Evolutionary conservation across 2,329 filamentous ascomycete species (phyloP), one percentile per base, ranked within the genome.

Genomic region (Macrophomina pseudophaseolina): DNA sequence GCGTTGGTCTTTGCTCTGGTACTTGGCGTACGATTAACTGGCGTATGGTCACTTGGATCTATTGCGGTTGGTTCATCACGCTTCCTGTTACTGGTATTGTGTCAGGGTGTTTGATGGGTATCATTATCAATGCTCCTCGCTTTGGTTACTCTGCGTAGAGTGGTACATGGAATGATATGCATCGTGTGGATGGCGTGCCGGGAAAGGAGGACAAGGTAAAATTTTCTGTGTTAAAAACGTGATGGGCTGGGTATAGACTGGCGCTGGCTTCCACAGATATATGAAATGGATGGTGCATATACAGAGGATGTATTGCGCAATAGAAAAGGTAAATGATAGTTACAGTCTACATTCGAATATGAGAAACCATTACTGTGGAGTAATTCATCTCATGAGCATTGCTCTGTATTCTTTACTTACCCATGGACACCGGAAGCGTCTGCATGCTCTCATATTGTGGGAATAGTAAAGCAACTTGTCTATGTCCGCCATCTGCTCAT

Each of bases 1-100:
- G 87, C 68, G 87, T 89, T 59, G 87, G 86, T 67, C 82, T 89
- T 18, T 88, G 86, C 77, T 87, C 85, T 54, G 86, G 86, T 32
- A 83, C 83, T 53, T 84, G 82, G 80, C 81, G 83, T 56, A 83
- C 86, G 33, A 86, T 89, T 72, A 89, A 89, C 79, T 89, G 85
- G 85, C 83, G 86, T 68, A 87, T 87, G 82, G 84, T 88, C 5
- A 82, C 78, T 5, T 87, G 86, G 81, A 85, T 88, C 70, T 87
- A 87, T 71, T 74, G 82, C 28, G 85, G 85, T 58, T 89, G 87
- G 87, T 79, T 89, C 73, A 82, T 87, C 68, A 89, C 87, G 1
- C 82, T 89, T 14, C 87, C 87, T 4, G 72, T 80, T 30, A 80
- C 87, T 8, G 87, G 85, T 49, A 79, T 87, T 35, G 81, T 90